These are phyloP conservation scores for Yarrowia sp. DNA, from an alignment of 805 yeast species.

Conservation along the genomic window DNA sequence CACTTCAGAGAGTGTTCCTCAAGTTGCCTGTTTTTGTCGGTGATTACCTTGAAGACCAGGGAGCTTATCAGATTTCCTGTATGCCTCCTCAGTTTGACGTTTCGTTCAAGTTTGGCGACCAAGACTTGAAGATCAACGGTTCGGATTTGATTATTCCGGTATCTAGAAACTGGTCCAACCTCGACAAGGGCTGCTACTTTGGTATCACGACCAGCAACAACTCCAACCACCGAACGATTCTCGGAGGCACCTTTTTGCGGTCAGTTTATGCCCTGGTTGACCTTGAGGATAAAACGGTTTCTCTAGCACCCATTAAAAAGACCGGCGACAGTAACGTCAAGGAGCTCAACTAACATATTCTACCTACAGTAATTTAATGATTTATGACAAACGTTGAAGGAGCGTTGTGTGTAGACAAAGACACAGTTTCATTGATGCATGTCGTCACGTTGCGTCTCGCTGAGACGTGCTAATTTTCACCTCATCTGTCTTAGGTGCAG, in stretches of 20 bases:
- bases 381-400: background rate
- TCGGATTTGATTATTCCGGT: conserved; percentile 5
- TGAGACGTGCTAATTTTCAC: conserved; percentile 10
- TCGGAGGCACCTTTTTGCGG: background rate
- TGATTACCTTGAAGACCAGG: background rate
- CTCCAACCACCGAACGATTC: background rate
- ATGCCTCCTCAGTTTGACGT: conserved; percentile 14
- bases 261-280: background rate
- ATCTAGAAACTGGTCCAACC: conserved; percentile 13
- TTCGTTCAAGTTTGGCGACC: conserved; percentile 16
- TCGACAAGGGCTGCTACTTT: conserved; percentile 11
- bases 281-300: conserved; percentile 3
- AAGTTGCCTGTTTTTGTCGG: conserved; percentile 4
- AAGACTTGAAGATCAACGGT: background rate
- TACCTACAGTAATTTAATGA: background rate
- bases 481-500: background rate
- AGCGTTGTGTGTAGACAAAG: background rate
- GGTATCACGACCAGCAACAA: background rate
- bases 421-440: background rate
- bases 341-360: background rate
- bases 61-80: background rate
- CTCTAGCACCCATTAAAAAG: conserved; percentile 6
- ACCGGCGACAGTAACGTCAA: background rate
- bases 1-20: background rate
- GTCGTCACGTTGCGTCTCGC: background rate